Conservation (phyloP, 139 green algal species). For the Asterochloris erici region DNA sequence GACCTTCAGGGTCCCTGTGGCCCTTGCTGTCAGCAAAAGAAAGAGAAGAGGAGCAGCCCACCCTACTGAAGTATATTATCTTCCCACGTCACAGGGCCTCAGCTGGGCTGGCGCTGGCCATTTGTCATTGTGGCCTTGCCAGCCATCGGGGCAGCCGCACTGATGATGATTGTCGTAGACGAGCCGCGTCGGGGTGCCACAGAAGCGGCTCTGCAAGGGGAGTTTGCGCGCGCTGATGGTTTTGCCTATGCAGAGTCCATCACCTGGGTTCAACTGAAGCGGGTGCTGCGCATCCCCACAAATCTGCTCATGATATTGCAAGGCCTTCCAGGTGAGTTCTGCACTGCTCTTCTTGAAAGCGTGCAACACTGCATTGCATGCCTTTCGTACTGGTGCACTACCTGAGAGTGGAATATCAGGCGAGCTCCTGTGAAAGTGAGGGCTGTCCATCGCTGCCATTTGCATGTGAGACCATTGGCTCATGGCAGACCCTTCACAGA, state of each 20-base stretch:
- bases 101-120: conserved; percentile 74
- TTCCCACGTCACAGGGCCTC: conserved; percentile 32
- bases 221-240: conserved; percentile 26
- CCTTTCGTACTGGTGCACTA: background rate
- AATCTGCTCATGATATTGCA: conserved; percentile 74
- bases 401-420: no score
- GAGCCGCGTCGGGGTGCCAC: conserved; percentile 62
- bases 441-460: no score
- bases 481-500: no score
- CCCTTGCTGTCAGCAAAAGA: no score
- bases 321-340: conserved; percentile 15
- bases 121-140: conserved; percentile 77
- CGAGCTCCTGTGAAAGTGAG: no score
- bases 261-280: conserved; percentile 49
- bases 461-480: no score
- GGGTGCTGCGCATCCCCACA: conserved; percentile 50
- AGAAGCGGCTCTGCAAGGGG: conserved; percentile 42
- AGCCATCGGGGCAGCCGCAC: conserved; percentile 41
- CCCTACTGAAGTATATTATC: no score
- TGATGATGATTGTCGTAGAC: conserved; percentile 53
- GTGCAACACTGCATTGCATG: background rate
- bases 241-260: conserved; percentile 60
- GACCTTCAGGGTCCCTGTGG: no score
- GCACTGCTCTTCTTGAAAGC: background rate
- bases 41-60: no score